Evolutionary conservation across 169 alveolate species (phyloP).

Genomic region (Cryptosporidium viatorum): DNA sequence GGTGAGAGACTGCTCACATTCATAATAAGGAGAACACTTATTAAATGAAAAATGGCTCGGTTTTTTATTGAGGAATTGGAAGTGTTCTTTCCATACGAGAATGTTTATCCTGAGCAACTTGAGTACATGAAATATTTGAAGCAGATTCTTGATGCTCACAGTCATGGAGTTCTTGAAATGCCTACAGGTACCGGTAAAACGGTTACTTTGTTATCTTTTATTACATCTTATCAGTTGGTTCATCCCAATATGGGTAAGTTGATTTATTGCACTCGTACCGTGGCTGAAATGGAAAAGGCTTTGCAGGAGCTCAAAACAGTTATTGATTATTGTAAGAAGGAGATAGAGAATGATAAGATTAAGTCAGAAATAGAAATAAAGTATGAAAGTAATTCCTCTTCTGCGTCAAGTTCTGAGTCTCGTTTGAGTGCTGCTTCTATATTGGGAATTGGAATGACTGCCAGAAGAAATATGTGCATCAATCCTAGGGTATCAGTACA

Average conservation of each 20-base stretch:
- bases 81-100: constrained; percentile 94
- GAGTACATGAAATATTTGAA: constrained; percentile 92
- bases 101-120: constrained; percentile 94
- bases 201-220: constrained; percentile 93
- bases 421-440: constrained; percentile 43
- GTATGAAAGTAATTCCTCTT: not conserved
- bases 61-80: constrained; percentile 91
- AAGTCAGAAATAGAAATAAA: constrained; percentile 14
- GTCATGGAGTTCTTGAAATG: constrained; percentile 97
- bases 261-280: constrained; percentile 93
- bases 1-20: not conserved
- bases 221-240: constrained; percentile 90
- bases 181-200: constrained; percentile 99
- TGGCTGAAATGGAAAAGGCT: constrained; percentile 99
- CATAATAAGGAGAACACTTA: constrained; percentile 6
- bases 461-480: constrained; percentile 93
- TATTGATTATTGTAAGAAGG: constrained; percentile 84
- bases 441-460: constrained; percentile 89
- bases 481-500: constrained; percentile 89
- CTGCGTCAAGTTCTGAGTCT: not conserved
- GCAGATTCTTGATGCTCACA: constrained; percentile 90
- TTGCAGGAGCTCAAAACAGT: constrained; percentile 93
- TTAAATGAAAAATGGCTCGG: constrained; percentile 81
- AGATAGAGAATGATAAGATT: constrained; percentile 80
- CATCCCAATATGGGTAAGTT: constrained; percentile 89